A percentile compares a stretch with the other conserved stretches of the same genome.
Evolutionary conservation across 345 rosid genomes (phyloP).

Genomic region (Citrus glauca): DNA sequence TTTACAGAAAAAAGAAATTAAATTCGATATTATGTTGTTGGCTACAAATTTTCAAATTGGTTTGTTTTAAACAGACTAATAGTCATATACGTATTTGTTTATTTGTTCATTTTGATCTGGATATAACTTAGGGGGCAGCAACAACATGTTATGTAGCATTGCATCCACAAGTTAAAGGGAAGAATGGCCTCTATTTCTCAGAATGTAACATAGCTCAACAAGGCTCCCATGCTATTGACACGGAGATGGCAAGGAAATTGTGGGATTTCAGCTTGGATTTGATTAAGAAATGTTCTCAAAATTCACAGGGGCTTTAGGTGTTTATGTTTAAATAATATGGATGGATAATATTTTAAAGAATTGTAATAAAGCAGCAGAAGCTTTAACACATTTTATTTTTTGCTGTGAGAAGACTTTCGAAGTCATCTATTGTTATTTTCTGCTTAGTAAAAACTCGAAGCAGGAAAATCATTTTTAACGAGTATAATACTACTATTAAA

Average conservation of each 20-base stretch:
- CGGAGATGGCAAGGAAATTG: constrained; percentile 47
- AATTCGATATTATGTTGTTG: background rate
- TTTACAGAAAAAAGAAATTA: background rate
- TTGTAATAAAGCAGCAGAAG: no score
- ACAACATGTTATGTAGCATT: constrained; percentile 74
- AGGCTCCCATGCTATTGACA: constrained; percentile 39
- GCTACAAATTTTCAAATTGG: background rate
- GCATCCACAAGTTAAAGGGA: constrained; percentile 64
- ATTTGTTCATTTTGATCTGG: background rate
- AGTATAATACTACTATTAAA: no score
- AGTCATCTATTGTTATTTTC: no score
- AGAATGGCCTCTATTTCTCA: constrained; percentile 56
- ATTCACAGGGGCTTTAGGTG: background rate
- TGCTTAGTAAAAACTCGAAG: no score
- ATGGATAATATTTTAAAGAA: no score
- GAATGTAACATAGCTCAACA: constrained; percentile 49
- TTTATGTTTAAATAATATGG: no score
- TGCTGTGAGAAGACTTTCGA: no score
- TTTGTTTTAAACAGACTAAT: background rate
- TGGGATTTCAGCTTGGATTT: constrained; percentile 70
- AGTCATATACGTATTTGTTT: background rate
- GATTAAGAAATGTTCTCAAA: constrained; percentile 8
- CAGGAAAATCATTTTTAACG: no score
- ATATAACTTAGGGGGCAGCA: constrained; percentile 63
- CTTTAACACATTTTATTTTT: no score